Evolutionary conservation across 2,329 filamentous ascomycete genomes (phyloP).

Genomic region (Aphanocladium album): DNA sequence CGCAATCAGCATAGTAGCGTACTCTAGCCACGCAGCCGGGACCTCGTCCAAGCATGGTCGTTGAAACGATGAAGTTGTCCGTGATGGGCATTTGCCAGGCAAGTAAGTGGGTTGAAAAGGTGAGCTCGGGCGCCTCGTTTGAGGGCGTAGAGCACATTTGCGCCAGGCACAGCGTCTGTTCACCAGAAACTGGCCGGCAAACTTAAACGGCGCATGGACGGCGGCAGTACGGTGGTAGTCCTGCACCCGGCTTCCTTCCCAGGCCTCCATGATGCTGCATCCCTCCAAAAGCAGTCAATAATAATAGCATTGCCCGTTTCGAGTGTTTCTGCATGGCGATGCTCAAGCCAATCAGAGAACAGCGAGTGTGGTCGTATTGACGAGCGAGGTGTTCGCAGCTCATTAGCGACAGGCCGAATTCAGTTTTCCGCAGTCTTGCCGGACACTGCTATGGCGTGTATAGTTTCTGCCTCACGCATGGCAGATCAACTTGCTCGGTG

Average conservation of each 20-base stretch:
- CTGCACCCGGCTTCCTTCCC: not conserved
- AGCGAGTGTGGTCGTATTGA: too few species aligned
- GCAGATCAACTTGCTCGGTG: not conserved
- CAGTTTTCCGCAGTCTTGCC: not conserved
- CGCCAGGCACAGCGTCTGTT: slow-evolving; percentile 1
- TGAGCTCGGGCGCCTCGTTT: slow-evolving; percentile 6
- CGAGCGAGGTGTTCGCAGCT: too few species aligned
- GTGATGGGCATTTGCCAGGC: not conserved
- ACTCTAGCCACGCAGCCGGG: not conserved
- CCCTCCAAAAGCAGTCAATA: not conserved
- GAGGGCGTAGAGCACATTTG: not conserved
- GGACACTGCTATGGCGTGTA: not conserved
- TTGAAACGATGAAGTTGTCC: not conserved
- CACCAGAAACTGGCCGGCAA: not conserved
- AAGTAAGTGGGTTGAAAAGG: not conserved
- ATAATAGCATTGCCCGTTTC: too few species aligned
- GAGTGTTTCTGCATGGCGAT: not conserved
- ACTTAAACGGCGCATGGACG: slow-evolving; percentile 4
- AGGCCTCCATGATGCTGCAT: not conserved
- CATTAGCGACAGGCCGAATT: too few species aligned
- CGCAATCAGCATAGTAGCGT: not conserved
- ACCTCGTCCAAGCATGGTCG: slow-evolving; percentile 4
- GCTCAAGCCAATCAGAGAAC: too few species aligned
- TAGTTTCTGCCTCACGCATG: not conserved
- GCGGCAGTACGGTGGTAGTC: not conserved